Evolutionary conservation across 202 grass and related monocot species (phyloP).

Genomic region (Zoysia matrella): DNA sequence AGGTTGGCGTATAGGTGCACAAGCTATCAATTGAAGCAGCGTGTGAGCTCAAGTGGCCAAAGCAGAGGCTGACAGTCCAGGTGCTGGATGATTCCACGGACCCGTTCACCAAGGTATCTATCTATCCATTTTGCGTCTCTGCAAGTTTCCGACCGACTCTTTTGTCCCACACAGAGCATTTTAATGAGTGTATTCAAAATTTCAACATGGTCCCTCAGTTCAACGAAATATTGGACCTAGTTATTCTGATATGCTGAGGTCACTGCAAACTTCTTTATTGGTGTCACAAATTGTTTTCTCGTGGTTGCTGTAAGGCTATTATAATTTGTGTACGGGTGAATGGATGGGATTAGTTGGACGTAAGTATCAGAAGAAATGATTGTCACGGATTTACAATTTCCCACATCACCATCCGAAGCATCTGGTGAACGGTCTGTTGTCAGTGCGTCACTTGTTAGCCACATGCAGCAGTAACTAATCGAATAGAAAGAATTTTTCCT

Average conservation of each 20-base stretch:
- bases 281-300: not conserved
- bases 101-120: constrained; percentile 78
- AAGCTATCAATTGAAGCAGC: constrained; percentile 85
- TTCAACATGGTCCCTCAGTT: not conserved
- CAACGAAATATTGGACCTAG: not conserved
- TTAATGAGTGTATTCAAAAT: not conserved
- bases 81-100: constrained; percentile 93
- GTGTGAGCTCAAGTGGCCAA: constrained; percentile 85
- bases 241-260: not conserved
- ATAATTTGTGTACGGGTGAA: not conserved
- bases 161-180: not conserved
- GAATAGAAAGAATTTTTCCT: not conserved
- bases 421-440: too few relatives aligned
- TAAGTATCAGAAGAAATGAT: too few relatives aligned
- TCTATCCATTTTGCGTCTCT: not conserved
- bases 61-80: constrained; percentile 83
- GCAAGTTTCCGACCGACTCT: not conserved
- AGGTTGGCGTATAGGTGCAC: constrained; percentile 69
- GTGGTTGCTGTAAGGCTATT: not conserved
- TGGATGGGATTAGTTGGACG: too few relatives aligned
- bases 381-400: too few relatives aligned
- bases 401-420: too few relatives aligned
- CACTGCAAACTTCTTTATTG: not conserved
- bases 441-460: too few relatives aligned
- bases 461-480: too few relatives aligned